Conservation (phyloP, 768 basidiomycete species). For the Psilocybe subaeruginosa region DNA sequence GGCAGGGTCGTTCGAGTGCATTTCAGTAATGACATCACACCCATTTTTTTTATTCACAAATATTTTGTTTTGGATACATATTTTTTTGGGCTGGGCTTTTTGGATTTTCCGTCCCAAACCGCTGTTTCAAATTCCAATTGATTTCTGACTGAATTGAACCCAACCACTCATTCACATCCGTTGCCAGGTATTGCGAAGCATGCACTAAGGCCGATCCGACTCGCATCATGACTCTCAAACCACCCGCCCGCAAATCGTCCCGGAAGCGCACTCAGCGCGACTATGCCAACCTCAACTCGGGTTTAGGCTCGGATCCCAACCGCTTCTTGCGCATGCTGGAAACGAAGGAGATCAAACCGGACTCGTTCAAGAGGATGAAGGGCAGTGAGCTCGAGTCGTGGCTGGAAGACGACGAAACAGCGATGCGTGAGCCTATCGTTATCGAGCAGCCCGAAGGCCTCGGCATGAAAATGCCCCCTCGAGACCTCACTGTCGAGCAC, state of each 20-base stretch:
- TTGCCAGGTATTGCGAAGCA: conserved; percentile 65
- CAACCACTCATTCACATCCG: neutral
- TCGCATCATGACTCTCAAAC: conserved; percentile 72
- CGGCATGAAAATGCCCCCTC: conserved; percentile 87
- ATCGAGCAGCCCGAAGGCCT: conserved; percentile 79
- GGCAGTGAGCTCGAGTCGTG: conserved; percentile 75
- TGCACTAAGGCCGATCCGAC: conserved; percentile 64
- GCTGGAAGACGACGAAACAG: conserved; percentile 71
- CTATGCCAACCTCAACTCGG: conserved; percentile 71
- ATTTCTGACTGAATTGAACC: neutral
- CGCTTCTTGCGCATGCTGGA: conserved; percentile 75
- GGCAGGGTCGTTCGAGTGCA: neutral
- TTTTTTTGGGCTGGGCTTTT: neutral
- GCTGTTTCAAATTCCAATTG: neutral
- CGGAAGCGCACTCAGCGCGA: conserved; percentile 76
- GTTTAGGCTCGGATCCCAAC: conserved; percentile 63
- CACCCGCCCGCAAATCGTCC: conserved; percentile 79
- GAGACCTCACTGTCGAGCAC: conserved; percentile 74
- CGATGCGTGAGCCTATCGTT: conserved; percentile 83
- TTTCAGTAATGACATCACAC: conserved; percentile 13
- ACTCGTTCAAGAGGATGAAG: conserved; percentile 68
- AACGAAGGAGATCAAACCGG: conserved; percentile 61
- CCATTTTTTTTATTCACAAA: neutral
- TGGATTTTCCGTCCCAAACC: neutral
- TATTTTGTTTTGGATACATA: neutral